A percentile compares a stretch with the other conserved stretches of the same genome.
Evolutionary conservation across 1,139 yeast species (phyloP).

Genomic region (Meyerozyma sp.): DNA sequence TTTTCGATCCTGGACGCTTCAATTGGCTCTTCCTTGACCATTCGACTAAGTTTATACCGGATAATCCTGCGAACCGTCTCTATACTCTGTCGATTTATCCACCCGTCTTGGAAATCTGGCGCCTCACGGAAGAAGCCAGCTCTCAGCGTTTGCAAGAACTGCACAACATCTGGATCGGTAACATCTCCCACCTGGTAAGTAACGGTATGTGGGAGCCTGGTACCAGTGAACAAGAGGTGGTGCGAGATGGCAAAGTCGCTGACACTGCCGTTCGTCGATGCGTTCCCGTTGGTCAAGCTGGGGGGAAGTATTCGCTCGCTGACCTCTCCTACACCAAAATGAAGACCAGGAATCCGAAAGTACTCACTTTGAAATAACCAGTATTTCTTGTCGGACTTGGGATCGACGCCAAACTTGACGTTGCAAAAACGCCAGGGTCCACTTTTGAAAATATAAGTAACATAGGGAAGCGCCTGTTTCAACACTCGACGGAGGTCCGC

Average conservation of each 20-base stretch:
- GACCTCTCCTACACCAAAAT: conserved; percentile 16
- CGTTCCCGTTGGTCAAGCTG: conserved; percentile 14
- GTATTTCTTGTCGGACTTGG: conserved; percentile 47
- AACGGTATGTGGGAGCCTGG: conserved; percentile 58
- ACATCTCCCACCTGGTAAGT: conserved; percentile 83
- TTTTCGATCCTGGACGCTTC: conserved; percentile 37
- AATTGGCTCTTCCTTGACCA: conserved; percentile 40
- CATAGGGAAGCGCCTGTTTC: conserved; percentile 77
- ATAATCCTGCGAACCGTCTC: conserved; percentile 62
- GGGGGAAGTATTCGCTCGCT: conserved; percentile 12
- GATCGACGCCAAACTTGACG: conserved; percentile 75
- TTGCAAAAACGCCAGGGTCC: conserved; percentile 98
- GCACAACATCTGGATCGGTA: conserved; percentile 53
- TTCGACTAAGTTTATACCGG: conserved; percentile 62
- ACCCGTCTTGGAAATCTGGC: conserved; percentile 57
- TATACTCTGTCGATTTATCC: conserved; percentile 65
- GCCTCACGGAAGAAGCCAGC: conserved; percentile 38
- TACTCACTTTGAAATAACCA: conserved; percentile 81
- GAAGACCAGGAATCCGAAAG: conserved; percentile 51
- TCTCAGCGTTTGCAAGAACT: conserved; percentile 19
- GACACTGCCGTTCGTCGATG: conserved; percentile 10
- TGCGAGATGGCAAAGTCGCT: conserved; percentile 33
- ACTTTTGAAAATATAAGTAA: conserved; percentile 71
- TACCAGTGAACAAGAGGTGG: conserved; percentile 69
- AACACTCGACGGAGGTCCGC: conserved; percentile 45